A percentile compares a stretch with the other conserved stretches of the same genome.
Evolutionary conservation across 768 basidiomycete genomes (phyloP).

Genomic region (Kwoniella heveanensis): DNA sequence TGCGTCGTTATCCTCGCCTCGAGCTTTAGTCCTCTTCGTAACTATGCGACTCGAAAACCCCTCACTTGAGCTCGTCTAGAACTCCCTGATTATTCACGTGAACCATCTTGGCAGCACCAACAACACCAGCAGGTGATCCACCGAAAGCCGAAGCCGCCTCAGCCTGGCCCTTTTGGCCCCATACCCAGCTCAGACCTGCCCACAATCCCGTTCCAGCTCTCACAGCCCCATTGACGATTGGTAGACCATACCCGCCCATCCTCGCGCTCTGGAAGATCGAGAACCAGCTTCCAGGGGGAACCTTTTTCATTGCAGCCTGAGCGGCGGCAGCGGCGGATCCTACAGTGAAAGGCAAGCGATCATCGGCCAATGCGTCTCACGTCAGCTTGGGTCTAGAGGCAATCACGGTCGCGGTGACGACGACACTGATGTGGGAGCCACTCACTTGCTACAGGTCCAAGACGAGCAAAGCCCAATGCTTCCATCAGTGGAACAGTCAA

Average conservation of each 20-base stretch:
- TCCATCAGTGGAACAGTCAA: background rate
- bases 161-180: background rate
- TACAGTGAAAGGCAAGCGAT: background rate
- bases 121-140: too few species aligned
- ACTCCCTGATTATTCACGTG: too few species aligned
- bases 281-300: background rate
- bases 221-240: background rate
- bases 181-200: conserved; percentile 1
- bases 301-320: conserved; percentile 1
- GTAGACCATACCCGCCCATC: conserved; percentile 9
- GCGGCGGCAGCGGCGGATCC: conserved; percentile 10
- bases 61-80: too few species aligned
- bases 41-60: too few species aligned
- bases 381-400: background rate
- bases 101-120: too few species aligned
- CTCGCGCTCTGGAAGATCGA: conserved; percentile 7
- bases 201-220: conserved; percentile 2
- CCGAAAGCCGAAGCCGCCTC: background rate
- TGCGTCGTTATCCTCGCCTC: too few species aligned
- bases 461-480: background rate
- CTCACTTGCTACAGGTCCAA: background rate
- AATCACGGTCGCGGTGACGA: too few species aligned
- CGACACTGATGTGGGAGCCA: too few species aligned
- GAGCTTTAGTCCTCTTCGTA: too few species aligned
- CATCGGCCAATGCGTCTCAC: background rate